These are phyloP conservation scores for Phyllosticta ampelicida DNA, from an alignment of 2,329 filamentous ascomycete genomes.

Conservation along the genomic window DNA sequence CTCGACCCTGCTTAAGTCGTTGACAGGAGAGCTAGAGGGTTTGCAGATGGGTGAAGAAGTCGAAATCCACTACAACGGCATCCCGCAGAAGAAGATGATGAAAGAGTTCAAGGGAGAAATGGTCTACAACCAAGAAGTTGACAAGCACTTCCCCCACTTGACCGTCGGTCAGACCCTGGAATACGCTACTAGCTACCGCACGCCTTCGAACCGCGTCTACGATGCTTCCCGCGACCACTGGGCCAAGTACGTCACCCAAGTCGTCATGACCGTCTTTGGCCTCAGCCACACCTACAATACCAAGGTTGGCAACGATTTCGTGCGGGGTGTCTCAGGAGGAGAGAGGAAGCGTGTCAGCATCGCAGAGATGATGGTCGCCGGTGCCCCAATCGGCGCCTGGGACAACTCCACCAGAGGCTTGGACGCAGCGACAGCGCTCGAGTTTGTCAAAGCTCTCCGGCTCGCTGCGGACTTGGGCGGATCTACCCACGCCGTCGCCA, in stretches of 20 bases:
- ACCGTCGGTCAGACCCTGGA: constrained; percentile 47
- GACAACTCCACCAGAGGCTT: constrained; percentile 35
- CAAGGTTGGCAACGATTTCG: constrained; percentile 47
- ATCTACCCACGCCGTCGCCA: constrained; percentile 44
- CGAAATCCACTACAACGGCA: constrained; percentile 47
- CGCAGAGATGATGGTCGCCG: constrained; percentile 40
- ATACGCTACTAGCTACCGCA: constrained; percentile 44
- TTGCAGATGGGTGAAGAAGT: constrained; percentile 42
- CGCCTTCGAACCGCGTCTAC: constrained; percentile 32
- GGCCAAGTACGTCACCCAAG: constrained; percentile 36
- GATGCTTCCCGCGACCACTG: constrained; percentile 31
- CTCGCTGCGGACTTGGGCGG: constrained; percentile 40
- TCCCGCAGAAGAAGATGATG: constrained; percentile 31
- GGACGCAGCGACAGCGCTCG: constrained; percentile 40
- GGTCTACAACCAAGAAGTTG: constrained; percentile 37
- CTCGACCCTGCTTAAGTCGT: constrained; percentile 51
- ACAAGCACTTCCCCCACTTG: constrained; percentile 46
- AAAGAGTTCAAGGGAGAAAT: constrained; percentile 38
- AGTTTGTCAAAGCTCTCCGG: constrained; percentile 45
- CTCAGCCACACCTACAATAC: constrained; percentile 46
- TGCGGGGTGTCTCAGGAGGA: constrained; percentile 52
- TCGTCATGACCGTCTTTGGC: constrained; percentile 45
- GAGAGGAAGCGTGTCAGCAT: constrained; percentile 52
- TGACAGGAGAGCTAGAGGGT: constrained; percentile 50
- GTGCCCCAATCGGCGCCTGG: constrained; percentile 32